These are phyloP conservation scores for Fusarium sp. DNA, from an alignment of 2,329 filamentous ascomycete genomes.

Conservation along the genomic window DNA sequence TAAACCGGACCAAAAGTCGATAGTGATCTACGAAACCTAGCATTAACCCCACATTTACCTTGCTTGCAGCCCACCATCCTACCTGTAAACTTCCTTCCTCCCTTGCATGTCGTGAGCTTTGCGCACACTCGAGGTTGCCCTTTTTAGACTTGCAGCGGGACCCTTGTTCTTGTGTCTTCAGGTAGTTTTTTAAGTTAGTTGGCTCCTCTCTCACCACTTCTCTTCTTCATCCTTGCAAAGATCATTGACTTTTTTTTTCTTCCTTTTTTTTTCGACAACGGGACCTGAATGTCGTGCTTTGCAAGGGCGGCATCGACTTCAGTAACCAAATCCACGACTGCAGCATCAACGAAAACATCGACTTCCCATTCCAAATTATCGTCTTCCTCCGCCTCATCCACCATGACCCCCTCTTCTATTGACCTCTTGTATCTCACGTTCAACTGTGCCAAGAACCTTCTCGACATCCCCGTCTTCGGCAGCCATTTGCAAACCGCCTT, in stretches of 20 bases:
- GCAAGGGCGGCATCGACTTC: slow-evolving; percentile 13
- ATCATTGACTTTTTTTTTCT: background rate
- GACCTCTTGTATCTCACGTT: slow-evolving; percentile 85
- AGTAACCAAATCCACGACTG: background rate
- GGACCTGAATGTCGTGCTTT: background rate
- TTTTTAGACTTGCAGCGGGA: slow-evolving; percentile 15
- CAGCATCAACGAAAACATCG: slow-evolving; percentile 1
- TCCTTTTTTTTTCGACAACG: background rate
- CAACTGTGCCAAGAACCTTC: slow-evolving; percentile 80
- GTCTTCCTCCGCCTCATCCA: slow-evolving; percentile 11
- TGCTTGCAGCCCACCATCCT: slow-evolving; percentile 5
- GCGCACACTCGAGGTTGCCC: slow-evolving; percentile 13
- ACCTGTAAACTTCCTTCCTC: background rate
- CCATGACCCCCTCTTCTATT: slow-evolving; percentile 58
- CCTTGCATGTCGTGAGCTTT: background rate
- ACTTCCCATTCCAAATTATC: background rate
- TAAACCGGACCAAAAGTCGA: background rate
- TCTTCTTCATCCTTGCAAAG: background rate
- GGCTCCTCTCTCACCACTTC: background rate
- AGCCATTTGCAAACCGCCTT: slow-evolving; percentile 72
- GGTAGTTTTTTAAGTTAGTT: background rate
- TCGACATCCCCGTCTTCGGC: slow-evolving; percentile 76
- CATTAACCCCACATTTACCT: slow-evolving; percentile 28
- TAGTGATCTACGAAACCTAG: slow-evolving; percentile 29
- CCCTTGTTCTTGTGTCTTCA: slow-evolving; percentile 7